phyloP scores from a whole-genome alignment of 148 eudicot species.

The Rhododendron ferrugineum region DNA sequence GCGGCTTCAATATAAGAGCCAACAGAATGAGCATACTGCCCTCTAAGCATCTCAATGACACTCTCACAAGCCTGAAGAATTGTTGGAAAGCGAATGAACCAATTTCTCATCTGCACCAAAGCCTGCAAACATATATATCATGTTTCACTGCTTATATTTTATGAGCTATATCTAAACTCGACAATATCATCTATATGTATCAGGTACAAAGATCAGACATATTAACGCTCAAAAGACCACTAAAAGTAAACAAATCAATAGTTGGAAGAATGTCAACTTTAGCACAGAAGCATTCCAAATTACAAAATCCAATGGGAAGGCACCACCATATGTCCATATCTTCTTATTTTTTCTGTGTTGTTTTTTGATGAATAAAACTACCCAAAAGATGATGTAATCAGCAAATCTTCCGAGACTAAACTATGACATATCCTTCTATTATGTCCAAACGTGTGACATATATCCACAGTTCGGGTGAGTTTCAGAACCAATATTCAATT shows the following conservation, averaged over 20 bases:
- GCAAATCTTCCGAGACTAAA: background rate
- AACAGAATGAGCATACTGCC: slow-evolving; percentile 93
- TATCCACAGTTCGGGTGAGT: background rate
- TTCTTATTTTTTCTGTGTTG: background rate
- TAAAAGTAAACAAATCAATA: background rate
- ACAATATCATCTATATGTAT: background rate
- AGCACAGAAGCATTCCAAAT: background rate
- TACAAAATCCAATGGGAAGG: background rate
- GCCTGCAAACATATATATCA: slow-evolving; percentile 44
- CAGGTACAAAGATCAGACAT: slow-evolving; percentile 8
- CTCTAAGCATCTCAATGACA: slow-evolving; percentile 93
- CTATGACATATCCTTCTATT: background rate
- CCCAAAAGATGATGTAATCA: background rate
- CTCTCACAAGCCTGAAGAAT: slow-evolving; percentile 92
- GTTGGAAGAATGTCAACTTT: background rate
- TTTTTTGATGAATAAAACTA: background rate
- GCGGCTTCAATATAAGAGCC: slow-evolving; percentile 75
- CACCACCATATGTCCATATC: background rate
- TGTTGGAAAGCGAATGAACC: slow-evolving; percentile 87
- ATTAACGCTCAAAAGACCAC: background rate
- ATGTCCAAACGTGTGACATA: background rate
- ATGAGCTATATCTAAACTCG: background rate
- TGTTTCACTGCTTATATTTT: background rate
- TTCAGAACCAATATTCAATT: background rate
- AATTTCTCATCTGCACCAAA: slow-evolving; percentile 84